Percentiles rank a stretch among this genome's conserved stretches.
These are phyloP conservation scores for Vigna hirtella DNA, from an alignment of 306 rosid species.

Conservation along the genomic window DNA sequence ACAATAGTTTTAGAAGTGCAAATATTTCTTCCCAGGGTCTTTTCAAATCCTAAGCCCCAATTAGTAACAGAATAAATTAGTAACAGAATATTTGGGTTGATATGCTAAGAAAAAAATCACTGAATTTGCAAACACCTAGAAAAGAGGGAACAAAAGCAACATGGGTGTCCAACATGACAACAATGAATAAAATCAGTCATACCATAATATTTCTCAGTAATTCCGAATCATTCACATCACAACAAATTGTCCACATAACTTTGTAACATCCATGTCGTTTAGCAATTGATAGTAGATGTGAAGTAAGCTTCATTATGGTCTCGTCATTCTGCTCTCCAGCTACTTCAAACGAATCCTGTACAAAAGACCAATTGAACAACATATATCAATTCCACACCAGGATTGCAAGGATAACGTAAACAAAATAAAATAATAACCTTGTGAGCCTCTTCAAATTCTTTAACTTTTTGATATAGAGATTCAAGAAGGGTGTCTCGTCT, in stretches of 20 bases:
- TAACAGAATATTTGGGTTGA: not conserved
- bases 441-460: constrained; percentile 59
- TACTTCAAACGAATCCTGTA: constrained; percentile 69
- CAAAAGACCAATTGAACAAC: constrained; percentile 50
- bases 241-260: constrained; percentile 80
- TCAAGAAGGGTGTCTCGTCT: constrained; percentile 85
- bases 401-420: constrained; percentile 33
- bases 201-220: constrained; percentile 89
- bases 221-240: constrained; percentile 82
- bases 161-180: not conserved
- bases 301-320: constrained; percentile 60
- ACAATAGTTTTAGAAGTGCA: constrained; percentile 26
- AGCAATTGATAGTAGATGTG: constrained; percentile 77
- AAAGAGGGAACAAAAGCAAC: constrained; percentile 27
- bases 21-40: constrained; percentile 32
- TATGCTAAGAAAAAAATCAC: constrained; percentile 28
- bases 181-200: constrained; percentile 44
- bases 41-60: constrained; percentile 28
- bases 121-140: constrained; percentile 28
- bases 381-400: constrained; percentile 36
- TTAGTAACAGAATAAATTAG: not conserved
- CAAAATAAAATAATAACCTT: constrained; percentile 63
- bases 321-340: constrained; percentile 61
- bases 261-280: constrained; percentile 86
- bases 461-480: constrained; percentile 71